Evolutionary conservation across 2,329 filamentous ascomycete species (phyloP).

Genomic region (Fusarium dimerum): DNA sequence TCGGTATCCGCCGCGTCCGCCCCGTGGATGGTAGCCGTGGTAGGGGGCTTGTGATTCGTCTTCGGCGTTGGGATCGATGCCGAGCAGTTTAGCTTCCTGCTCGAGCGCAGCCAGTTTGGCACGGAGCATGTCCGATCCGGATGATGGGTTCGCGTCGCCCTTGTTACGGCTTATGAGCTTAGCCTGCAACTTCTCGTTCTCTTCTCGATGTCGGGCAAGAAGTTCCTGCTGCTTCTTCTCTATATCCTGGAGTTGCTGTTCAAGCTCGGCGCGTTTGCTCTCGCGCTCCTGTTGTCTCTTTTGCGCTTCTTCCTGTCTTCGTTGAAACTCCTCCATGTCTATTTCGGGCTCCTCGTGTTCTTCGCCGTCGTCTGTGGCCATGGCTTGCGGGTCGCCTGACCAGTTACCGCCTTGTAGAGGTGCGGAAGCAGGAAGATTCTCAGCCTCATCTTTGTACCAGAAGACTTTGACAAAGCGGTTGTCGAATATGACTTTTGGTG

Average conservation of each 20-base stretch:
- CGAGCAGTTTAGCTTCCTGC: conserved; percentile 69
- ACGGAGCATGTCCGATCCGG: conserved; percentile 65
- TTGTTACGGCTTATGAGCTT: conserved; percentile 43
- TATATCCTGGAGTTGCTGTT: conserved; percentile 62
- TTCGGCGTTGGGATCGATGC: conserved; percentile 60
- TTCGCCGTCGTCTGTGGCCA: conserved; percentile 15
- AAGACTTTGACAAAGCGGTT: conserved; percentile 85
- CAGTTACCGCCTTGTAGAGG: conserved; percentile 30
- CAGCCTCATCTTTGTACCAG: conserved; percentile 64
- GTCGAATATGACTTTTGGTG: conserved; percentile 79
- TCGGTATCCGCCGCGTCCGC: conserved; percentile 1
- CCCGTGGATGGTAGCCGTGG: neutral
- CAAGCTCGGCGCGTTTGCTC: conserved; percentile 62
- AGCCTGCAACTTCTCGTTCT: conserved; percentile 65
- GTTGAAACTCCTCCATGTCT: conserved; percentile 69
- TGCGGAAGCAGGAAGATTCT: conserved; percentile 30
- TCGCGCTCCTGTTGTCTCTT: conserved; percentile 66
- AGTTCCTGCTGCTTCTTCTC: conserved; percentile 65
- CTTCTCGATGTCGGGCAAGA: conserved; percentile 63
- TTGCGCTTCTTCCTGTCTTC: conserved; percentile 72
- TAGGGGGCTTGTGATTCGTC: conserved; percentile 37
- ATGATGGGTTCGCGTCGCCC: conserved; percentile 30
- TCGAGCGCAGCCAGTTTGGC: conserved; percentile 73
- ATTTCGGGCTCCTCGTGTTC: conserved; percentile 52
- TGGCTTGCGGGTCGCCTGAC: conserved; percentile 16